Evolutionary conservation across 2,329 filamentous ascomycete species (phyloP).

Genomic region (Fusarium camptoceras): DNA sequence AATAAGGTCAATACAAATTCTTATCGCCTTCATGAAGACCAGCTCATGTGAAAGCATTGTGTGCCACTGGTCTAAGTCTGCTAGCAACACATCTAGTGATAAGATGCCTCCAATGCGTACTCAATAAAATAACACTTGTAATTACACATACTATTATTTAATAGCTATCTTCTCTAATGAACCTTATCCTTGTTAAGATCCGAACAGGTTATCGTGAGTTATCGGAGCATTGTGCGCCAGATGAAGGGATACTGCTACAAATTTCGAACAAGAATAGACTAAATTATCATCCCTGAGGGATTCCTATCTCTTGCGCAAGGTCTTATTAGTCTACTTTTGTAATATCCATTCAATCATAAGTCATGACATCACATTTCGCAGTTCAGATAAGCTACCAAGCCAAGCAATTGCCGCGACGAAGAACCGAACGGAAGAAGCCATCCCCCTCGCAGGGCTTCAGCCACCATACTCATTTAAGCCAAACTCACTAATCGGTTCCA

Average conservation of each 20-base stretch:
- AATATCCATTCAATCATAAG: accelerated
- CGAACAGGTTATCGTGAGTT: too few species aligned
- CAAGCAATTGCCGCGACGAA: neutral
- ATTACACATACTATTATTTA: too few species aligned
- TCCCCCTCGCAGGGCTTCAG: neutral
- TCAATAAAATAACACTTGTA: too few species aligned
- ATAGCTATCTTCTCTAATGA: too few species aligned
- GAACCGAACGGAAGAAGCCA: neutral
- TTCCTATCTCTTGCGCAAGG: neutral
- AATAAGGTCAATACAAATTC: neutral
- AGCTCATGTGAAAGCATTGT: neutral
- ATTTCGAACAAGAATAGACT: too few species aligned
- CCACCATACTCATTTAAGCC: neutral
- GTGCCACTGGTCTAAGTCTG: too few species aligned
- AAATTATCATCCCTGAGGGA: too few species aligned
- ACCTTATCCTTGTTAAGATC: too few species aligned
- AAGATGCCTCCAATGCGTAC: too few species aligned
- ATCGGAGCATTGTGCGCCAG: too few species aligned
- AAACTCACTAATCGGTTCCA: neutral
- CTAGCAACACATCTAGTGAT: too few species aligned
- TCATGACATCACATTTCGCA: neutral
- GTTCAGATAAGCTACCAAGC: neutral
- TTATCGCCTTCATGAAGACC: neutral
- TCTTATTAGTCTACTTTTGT: accelerated
- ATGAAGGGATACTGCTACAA: too few species aligned